Percentiles rank a stretch among this genome's conserved stretches.
Conservation (phyloP, 352 stramenopile species). For the Pythium biforme region DNA sequence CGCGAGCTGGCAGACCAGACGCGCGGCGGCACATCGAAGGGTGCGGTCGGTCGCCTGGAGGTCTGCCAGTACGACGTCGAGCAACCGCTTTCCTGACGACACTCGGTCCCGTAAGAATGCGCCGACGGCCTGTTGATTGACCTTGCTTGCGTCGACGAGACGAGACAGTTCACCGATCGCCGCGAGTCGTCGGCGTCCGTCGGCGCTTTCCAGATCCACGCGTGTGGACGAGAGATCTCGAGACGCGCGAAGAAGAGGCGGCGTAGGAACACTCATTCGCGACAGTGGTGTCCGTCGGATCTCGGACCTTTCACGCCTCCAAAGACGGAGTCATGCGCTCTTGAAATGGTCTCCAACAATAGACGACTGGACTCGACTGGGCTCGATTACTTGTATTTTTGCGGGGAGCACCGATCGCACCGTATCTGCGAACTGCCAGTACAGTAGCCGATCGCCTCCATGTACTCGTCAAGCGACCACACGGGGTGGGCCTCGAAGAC, state of each 20-base stretch:
- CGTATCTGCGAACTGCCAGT: too few relatives aligned
- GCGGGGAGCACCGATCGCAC: too few relatives aligned
- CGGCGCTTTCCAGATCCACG: constrained; percentile 24
- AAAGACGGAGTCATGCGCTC: too few relatives aligned
- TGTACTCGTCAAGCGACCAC: too few relatives aligned
- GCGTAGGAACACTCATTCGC: background rate
- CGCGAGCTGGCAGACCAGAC: constrained; percentile 47
- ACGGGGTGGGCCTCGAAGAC: too few relatives aligned
- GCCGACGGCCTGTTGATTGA: constrained; percentile 40
- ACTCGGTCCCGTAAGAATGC: constrained; percentile 36
- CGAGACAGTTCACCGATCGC: constrained; percentile 33
- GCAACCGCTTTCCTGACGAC: constrained; percentile 9
- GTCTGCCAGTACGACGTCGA: constrained; percentile 35
- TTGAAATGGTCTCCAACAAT: too few relatives aligned
- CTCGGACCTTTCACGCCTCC: too few relatives aligned
- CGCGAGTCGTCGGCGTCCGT: constrained; percentile 34
- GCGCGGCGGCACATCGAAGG: constrained; percentile 40
- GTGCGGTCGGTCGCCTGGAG: constrained; percentile 39
- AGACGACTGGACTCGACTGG: too few relatives aligned
- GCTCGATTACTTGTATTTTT: too few relatives aligned
- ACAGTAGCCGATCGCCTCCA: too few relatives aligned
- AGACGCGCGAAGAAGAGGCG: background rate
- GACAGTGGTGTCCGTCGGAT: too few relatives aligned
- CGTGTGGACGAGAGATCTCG: background rate
- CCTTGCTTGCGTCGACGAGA: constrained; percentile 41